Evolutionary conservation across 805 yeast species (phyloP).

Genomic region (Candida nanaspora): DNA sequence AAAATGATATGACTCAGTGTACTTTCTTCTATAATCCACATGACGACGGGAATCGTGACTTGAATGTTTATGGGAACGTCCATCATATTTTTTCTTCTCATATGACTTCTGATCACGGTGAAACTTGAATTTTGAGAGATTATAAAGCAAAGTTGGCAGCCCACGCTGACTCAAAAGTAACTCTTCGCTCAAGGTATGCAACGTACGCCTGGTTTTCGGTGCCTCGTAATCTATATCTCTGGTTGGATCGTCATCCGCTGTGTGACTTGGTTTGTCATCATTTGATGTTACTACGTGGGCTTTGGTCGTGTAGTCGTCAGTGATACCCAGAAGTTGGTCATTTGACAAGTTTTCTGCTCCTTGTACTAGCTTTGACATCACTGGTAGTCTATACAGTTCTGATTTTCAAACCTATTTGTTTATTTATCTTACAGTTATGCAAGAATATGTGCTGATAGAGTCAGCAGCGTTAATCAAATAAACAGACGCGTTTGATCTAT

Average conservation of each 20-base stretch:
- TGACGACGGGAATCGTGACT: slow-evolving; percentile 18
- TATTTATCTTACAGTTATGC: no score
- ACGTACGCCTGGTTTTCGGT: slow-evolving; percentile 17
- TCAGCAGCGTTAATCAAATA: no score
- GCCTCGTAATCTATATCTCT: no score
- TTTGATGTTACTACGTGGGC: not conserved
- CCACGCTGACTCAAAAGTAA: slow-evolving; percentile 49
- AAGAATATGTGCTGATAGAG: no score
- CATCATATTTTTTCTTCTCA: not conserved
- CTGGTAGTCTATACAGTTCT: no score
- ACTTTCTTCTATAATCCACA: slow-evolving; percentile 10
- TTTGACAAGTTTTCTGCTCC: slow-evolving; percentile 16
- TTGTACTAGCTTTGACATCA: not conserved
- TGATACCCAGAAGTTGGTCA: slow-evolving; percentile 22
- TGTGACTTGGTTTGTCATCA: no score
- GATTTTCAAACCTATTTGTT: no score
- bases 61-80: not conserved
- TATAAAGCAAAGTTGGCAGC: slow-evolving; percentile 39
- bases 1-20: slow-evolving; percentile 34
- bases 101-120: slow-evolving; percentile 14
- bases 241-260: no score
- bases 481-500: no score
- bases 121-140: slow-evolving; percentile 28
- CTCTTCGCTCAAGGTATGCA: slow-evolving; percentile 45
- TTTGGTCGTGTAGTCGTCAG: slow-evolving; percentile 5